These are phyloP conservation scores for Phlebiopsis gigantea DNA, from an alignment of 768 basidiomycete species.

Conservation along the genomic window DNA sequence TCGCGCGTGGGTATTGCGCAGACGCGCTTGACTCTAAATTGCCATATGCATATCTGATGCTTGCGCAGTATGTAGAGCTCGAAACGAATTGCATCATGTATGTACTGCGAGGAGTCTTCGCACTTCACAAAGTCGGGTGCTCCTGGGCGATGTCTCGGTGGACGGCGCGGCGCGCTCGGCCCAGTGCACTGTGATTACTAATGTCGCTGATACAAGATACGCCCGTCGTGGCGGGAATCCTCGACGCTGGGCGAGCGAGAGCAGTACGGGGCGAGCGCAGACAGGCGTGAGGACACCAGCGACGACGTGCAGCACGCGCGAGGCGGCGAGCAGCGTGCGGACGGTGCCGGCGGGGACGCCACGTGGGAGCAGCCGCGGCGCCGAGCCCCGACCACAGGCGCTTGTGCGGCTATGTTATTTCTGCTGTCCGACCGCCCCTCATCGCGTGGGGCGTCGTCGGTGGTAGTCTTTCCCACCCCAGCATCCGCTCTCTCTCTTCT, in stretches of 20 bases:
- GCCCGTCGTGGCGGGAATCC: no score
- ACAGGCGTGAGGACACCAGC: background rate
- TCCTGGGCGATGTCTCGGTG: background rate
- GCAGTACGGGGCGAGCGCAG: background rate
- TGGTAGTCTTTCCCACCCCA: background rate
- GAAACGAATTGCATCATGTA: background rate
- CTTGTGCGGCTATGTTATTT: background rate
- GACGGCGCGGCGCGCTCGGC: no score
- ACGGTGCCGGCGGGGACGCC: no score
- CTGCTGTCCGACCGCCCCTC: constrained; percentile 1
- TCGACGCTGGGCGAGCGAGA: background rate
- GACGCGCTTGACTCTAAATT: background rate
- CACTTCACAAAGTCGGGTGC: background rate
- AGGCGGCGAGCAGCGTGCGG: no score
- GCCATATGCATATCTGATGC: background rate
- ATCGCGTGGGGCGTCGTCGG: constrained; percentile 15
- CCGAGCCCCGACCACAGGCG: background rate
- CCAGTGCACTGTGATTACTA: no score
- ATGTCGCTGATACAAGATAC: background rate
- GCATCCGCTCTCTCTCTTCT: background rate
- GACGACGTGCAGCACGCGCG: background rate
- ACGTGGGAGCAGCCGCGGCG: background rate
- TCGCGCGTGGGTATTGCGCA: background rate
- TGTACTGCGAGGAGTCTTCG: background rate
- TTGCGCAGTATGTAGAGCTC: background rate